A percentile compares a stretch with the other conserved stretches of the same genome.
phyloP scores from a whole-genome alignment of 2,329 filamentous ascomycete species.

The Fusarium sp. region DNA sequence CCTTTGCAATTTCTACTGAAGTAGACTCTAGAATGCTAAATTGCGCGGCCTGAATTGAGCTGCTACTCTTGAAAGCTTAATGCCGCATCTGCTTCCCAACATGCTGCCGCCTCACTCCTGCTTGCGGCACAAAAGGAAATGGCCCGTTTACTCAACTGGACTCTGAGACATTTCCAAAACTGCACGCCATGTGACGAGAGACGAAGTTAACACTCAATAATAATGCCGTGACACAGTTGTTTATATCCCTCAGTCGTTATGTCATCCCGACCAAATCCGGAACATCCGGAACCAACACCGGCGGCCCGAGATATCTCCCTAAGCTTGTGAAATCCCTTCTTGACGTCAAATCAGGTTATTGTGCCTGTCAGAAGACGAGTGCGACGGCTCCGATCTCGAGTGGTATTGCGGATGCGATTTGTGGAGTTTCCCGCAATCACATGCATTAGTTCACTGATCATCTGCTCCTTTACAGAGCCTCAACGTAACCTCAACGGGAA shows the following conservation, averaged over 20 bases:
- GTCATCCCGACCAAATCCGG: neutral
- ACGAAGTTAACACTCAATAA: rapidly evolving
- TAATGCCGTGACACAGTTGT: neutral
- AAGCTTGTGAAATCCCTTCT: neutral
- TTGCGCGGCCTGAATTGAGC: neutral
- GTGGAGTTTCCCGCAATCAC: neutral
- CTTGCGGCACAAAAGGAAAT: neutral
- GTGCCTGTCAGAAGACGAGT: rapidly evolving
- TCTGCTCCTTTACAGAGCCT: neutral
- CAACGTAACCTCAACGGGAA: neutral
- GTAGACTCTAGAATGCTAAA: rapidly evolving
- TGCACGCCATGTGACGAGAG: neutral
- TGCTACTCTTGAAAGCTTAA: neutral
- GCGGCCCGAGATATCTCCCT: neutral
- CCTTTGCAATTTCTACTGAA: neutral
- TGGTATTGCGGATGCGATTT: neutral
- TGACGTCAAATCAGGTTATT: neutral
- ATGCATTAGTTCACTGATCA: neutral
- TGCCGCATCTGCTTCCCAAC: neutral
- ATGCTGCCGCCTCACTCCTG: neutral
- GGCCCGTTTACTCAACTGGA: neutral
- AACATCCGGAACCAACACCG: neutral
- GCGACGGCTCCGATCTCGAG: neutral
- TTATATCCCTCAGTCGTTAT: neutral
- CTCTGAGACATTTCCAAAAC: rapidly evolving